phyloP scores from a whole-genome alignment of 1,284 basidiomycete genomes.

The Sporisorium exsertum region DNA sequence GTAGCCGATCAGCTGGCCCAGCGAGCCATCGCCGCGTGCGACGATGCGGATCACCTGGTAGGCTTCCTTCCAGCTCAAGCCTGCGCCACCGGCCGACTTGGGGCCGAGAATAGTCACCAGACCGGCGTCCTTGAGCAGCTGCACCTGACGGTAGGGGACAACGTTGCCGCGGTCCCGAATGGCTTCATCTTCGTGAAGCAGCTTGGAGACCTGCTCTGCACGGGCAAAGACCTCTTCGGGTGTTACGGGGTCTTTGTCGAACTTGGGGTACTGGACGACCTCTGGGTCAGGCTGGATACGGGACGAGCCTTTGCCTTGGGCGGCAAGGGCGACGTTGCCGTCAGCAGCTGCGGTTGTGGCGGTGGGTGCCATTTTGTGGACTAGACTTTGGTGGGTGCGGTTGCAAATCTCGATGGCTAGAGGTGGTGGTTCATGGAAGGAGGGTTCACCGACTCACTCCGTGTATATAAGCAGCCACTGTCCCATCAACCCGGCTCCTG shows the following conservation, averaged over 20 bases:
- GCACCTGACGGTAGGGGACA: constrained; percentile 66
- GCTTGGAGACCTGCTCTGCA: constrained; percentile 62
- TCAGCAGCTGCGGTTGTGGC: constrained; percentile 30
- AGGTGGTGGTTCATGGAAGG: background rate
- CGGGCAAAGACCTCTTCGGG: constrained; percentile 58
- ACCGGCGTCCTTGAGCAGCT: constrained; percentile 67
- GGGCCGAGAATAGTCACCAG: constrained; percentile 65
- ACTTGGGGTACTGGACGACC: constrained; percentile 59
- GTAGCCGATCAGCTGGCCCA: constrained; percentile 62
- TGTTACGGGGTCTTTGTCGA: constrained; percentile 50
- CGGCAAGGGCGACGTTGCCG: constrained; percentile 11
- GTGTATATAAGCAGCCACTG: constrained; percentile 11
- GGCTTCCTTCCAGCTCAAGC: constrained; percentile 59
- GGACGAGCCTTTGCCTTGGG: constrained; percentile 37
- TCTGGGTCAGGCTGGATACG: constrained; percentile 63
- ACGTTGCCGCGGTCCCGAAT: constrained; percentile 66
- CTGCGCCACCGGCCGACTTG: constrained; percentile 59
- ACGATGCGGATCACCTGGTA: constrained; percentile 64
- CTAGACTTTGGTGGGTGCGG: background rate
- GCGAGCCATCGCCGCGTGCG: constrained; percentile 63
- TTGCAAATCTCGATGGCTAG: no score
- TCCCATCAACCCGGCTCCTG: no score
- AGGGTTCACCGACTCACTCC: background rate
- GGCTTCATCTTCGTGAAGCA: constrained; percentile 64
- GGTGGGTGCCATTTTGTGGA: constrained; percentile 47